Base-by-base conservation (phyloP, 2,329 filamentous ascomycete genomes). In the Colletotrichum tamarilloi region DNA sequence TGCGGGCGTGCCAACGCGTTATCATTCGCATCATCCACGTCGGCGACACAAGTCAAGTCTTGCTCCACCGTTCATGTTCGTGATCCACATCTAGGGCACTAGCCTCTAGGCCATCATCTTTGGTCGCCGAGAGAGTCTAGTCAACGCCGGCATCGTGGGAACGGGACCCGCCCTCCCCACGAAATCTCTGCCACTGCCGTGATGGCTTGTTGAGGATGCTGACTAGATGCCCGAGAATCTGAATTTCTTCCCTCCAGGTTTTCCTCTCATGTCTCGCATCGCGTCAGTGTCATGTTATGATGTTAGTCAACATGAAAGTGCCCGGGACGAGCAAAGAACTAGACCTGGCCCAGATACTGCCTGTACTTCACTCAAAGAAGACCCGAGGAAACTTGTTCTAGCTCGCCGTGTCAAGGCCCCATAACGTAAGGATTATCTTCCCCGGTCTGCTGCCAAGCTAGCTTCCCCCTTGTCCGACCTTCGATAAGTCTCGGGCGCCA, bases 401-500 rank as follows among this genome's bases (percentile, higher is more conserved):
- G 70, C 62, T 70, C 67, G 46, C 49, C 55, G 67, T 38, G 32
- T 32, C 28, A 38, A 26, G 55, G 55, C 46, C n/a, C 52, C 59
- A 70, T 35, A 57, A 62, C 67, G 56, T 66, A 62, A 52, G 46
- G n/a, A 65, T 38, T 53, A 24, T 38, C 26, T 55, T 60, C 55
- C 67, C 67, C 67, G 49, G 35, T 49, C 42, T 62, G 60, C 60
- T 32, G 60, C 60, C 67, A 73, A 52, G 46, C 30, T 66, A 56
- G 60, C 46, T 56, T 49, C 55, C 26, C 46, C 67, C 46, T 62
- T 60, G 66, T 69, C 32, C 30, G 42, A 46, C 70, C 42, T 49
- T 49, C 60, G 76, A 60, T 35, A 62, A 65, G 58, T 65, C 60
- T 65, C 56, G 46, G 70, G 42, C 30, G 72, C 68, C 72, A 64